Base-by-base conservation (phyloP, 2,329 filamentous ascomycete species). In the Sporothrix brunneoviolacea region DNA sequence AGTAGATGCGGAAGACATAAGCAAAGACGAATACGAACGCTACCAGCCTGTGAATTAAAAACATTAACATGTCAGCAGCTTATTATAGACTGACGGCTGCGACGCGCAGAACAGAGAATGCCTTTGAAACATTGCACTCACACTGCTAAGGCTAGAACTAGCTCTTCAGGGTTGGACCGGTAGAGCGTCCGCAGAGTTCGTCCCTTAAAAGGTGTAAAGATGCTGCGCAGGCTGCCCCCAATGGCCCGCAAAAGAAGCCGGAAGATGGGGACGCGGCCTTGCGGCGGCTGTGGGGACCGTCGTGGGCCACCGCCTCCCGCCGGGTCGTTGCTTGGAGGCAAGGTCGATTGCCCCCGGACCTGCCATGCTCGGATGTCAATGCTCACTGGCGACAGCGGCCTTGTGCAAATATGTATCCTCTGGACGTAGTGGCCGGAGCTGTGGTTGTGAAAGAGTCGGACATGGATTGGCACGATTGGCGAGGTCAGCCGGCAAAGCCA, bases 1-100 rank as follows among this genome's bases (percentile, higher is more conserved):
- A 74, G 65, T 79, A 80, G 43, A 73, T 63, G 53, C 66, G 68
- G 32, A 65, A 55, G 21, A 67, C 63, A 57, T 73, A 74, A 22
- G 60, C 61, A 8, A 64, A 54, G n/a, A 67, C 59, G 38, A 60
- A 63, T 16, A 61, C 57, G 10, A 63, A 55, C 12, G 57, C 63
- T 8, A 59, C 60, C 27, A 75, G 61, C 27, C 72, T 74, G 47
- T n/a, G n/a, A n/a, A n/a, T n/a, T n/a, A n/a, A n/a, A n/a, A n/a
- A n/a, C n/a, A n/a, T n/a, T n/a, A n/a, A n/a, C n/a, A n/a, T n/a
- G n/a, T n/a, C n/a, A n/a, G n/a, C n/a, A n/a, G n/a, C n/a, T n/a
- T n/a, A n/a, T n/a, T n/a, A n/a, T n/a, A n/a, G n/a, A n/a, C n/a
- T n/a, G n/a, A n/a, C n/a, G n/a, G n/a, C n/a, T n/a, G n/a, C n/a